Percentiles rank a stretch among this genome's conserved stretches.
Evolutionary conservation across 2,329 filamentous ascomycete genomes (phyloP).

Genomic region (Knufia petricola): DNA sequence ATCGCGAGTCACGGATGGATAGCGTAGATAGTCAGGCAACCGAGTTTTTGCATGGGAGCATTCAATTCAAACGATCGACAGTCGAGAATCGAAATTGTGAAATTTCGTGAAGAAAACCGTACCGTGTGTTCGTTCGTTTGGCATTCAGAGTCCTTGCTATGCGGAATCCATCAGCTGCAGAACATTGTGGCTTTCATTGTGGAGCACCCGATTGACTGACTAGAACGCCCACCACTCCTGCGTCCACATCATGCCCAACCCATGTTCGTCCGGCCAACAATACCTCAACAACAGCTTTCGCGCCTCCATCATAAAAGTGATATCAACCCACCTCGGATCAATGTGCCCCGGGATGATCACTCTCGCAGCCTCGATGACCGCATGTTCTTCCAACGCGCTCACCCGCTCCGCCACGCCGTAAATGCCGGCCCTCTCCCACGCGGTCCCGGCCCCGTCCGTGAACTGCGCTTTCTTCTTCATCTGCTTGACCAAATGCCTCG

Average conservation of each 20-base stretch:
- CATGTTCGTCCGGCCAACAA: slow-evolving; percentile 16
- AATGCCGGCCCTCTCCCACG: slow-evolving; percentile 16
- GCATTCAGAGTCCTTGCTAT: too few relatives aligned
- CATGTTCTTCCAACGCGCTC: slow-evolving; percentile 20
- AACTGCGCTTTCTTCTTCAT: slow-evolving; percentile 13
- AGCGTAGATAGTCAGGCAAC: too few relatives aligned
- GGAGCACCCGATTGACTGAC: too few relatives aligned
- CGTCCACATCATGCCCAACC: slow-evolving; percentile 19
- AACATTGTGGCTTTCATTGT: too few relatives aligned
- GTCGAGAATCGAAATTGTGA: too few relatives aligned
- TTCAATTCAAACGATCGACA: too few relatives aligned
- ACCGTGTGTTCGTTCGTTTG: too few relatives aligned
- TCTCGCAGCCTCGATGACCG: slow-evolving; percentile 12
- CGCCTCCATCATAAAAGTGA: slow-evolving; percentile 21
- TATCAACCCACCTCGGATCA: slow-evolving; percentile 22
- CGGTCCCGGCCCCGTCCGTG: slow-evolving; percentile 12
- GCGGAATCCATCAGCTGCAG: too few relatives aligned
- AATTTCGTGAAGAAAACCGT: too few relatives aligned
- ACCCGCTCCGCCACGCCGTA: slow-evolving; percentile 21
- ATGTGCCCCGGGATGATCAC: neutral
- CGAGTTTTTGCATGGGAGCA: too few relatives aligned
- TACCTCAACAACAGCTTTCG: slow-evolving; percentile 18
- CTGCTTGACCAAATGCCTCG: slow-evolving; percentile 19
- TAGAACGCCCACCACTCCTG: slow-evolving; percentile 18
- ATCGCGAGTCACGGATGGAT: too few relatives aligned